Percentiles rank a stretch among this genome's conserved stretches.
These are phyloP conservation scores for Fistulinella staudtii DNA, from an alignment of 1,284 basidiomycete species.

Conservation along the genomic window DNA sequence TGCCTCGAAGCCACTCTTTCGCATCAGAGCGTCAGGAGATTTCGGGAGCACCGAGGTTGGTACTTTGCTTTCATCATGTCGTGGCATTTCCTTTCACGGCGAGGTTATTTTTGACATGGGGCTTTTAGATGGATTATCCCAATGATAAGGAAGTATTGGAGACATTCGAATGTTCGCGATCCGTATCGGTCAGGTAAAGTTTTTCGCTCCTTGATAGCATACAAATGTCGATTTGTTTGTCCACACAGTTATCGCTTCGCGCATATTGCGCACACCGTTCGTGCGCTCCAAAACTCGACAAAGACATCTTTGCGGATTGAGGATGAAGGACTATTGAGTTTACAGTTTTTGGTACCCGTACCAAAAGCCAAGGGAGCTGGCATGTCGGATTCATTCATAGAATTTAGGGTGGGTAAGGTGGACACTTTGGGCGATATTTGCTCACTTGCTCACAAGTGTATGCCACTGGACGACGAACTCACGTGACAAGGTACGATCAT, in stretches of 20 bases:
- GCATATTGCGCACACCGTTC: constrained; percentile 65
- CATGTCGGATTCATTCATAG: constrained; percentile 65
- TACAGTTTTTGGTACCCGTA: constrained; percentile 85
- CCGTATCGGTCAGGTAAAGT: constrained; percentile 68
- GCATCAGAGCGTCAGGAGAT: constrained; percentile 73
- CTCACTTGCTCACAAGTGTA: constrained; percentile 26
- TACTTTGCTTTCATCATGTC: constrained; percentile 28
- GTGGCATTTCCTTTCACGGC: background rate
- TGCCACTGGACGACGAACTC: constrained; percentile 31
- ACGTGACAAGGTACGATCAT: constrained; percentile 17
- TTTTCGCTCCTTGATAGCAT: background rate
- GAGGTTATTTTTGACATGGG: background rate
- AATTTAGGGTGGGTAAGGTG: constrained; percentile 66
- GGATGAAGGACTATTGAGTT: constrained; percentile 69
- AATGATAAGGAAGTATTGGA: constrained; percentile 88
- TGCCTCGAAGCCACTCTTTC: constrained; percentile 53
- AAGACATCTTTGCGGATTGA: constrained; percentile 88
- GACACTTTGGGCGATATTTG: background rate
- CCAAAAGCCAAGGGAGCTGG: constrained; percentile 44
- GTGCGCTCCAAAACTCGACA: constrained; percentile 74
- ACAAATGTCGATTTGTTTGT: background rate
- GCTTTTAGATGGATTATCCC: constrained; percentile 89
- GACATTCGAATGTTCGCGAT: constrained; percentile 72
- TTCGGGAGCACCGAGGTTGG: constrained; percentile 86
- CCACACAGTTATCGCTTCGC: constrained; percentile 71